Conservation (phyloP, 163 green algal species). For the Coccomyxa subellipsoidea region DNA sequence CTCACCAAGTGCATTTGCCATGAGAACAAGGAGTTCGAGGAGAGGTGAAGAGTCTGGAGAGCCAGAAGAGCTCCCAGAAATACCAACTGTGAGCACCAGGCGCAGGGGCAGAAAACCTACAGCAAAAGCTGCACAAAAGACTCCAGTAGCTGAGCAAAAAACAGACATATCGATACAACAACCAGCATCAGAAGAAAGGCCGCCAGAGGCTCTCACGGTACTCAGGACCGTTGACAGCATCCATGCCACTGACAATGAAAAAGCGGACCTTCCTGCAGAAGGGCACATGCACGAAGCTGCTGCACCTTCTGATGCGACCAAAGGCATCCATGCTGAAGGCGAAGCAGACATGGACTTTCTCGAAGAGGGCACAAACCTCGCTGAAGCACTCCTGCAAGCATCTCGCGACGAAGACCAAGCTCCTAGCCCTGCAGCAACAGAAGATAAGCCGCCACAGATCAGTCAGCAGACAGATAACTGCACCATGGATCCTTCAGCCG, state of each 20-base stretch:
- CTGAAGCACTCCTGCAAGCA: not conserved
- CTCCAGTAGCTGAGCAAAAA: too few species aligned
- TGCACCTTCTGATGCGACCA: not conserved
- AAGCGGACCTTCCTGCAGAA: not conserved
- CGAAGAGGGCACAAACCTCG: not conserved
- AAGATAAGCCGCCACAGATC: not conserved
- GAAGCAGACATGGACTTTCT: not conserved
- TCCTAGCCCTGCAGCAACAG: not conserved
- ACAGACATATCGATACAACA: too few species aligned
- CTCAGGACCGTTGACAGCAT: not conserved
- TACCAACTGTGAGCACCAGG: not conserved
- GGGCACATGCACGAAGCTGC: not conserved
- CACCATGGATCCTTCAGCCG: too few species aligned
- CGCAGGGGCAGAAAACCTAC: not conserved
- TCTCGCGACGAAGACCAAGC: not conserved
- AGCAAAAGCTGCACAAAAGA: not conserved
- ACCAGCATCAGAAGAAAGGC: too few species aligned
- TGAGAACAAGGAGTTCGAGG: not conserved
- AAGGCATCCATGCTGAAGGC: not conserved
- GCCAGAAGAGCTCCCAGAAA: not conserved
- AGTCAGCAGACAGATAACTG: too few species aligned
- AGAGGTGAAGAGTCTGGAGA: not conserved
- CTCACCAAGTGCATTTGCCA: too few species aligned
- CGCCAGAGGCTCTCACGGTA: too few species aligned
- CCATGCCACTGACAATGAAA: not conserved